Evolutionary conservation across 371 early-diverging fungal species (phyloP), one percentile per base, ranked within the genome.

Genomic region (Smittium mucronatum): DNA sequence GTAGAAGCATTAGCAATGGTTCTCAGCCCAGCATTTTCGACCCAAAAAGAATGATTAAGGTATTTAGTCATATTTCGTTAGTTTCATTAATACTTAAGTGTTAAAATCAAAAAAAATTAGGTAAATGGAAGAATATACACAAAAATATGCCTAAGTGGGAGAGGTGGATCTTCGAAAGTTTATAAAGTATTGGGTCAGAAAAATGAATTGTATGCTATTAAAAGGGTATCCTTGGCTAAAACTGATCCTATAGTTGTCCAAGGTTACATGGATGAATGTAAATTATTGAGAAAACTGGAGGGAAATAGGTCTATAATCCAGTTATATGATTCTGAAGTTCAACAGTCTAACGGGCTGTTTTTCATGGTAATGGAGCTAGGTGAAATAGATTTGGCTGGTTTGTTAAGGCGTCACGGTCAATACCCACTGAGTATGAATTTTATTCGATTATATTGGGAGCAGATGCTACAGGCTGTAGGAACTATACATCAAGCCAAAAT

Each of bases 391-490:
- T 75, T 99, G 47, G 90, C 89, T 1, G 81, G 82, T 57, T 70
- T 93, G 59, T 77, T 95, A 69, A 70, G 81, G 60, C 80, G 78
- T 34, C 84, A 86, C 57, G 73, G 80, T 2, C 73, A 61, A 15
- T 64, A 58, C 67, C 80, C 84, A 0, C 76, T 90, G 70, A 84
- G 88, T 57, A 73, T 89, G 59, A 87, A 86, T 64, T 89, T 88
- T 68, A 82, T 96, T 26, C 82, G 90, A 8, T 74, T 84, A 64
- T 91, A 90, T 71, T 95, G 94, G 93, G 82, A 86, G 70, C 92
- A 93, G 89, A 98, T 99, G 92, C 80, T 99, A 0, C 80, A 88
- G 59, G 94, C 97, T 0, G 97, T 99, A 1, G 81, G 87, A 57
- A 85, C 85, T 1, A 88, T 98, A 16, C 98, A 99, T 77, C 81